Base-by-base conservation (phyloP, 139 green algal species). In the Pedinophyceae sp. region DNA sequence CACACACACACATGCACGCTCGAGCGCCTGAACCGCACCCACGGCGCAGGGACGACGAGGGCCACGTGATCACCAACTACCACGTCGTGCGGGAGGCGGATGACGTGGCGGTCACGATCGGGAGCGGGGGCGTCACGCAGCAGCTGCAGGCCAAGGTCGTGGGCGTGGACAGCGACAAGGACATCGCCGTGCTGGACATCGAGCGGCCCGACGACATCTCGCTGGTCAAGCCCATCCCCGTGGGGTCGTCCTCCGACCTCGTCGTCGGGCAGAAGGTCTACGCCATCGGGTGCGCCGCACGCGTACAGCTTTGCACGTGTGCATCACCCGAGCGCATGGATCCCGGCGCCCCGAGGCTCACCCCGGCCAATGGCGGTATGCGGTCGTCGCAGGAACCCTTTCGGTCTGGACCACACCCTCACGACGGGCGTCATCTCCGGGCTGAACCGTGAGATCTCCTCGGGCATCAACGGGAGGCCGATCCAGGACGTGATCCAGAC, bases 341-440 rank as follows among this genome's bases (percentile, higher is more conserved):
- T 43, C 10, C 13, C 28, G 3, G 15, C 27, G 7, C 20, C 27
- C 25, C 5, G 20, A 27, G 15, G 6, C 13, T 28, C 22, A 18
- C 10, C 17, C 16, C 52, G n/a, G 58, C 40, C 49, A 58, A 30
- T 50, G 30, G 18, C 75, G 85, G 39, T 94, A 74, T 67, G 85
- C 84, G n/a, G 91, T 94, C 43, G 85, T n/a, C n/a, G n/a, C n/a
- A n/a, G 83, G 45, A 93, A 93, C 61, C 84, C 85, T 1, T 84
- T 77, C 55, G 82, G 85, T 4, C 62, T 93, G 30, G 78, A 92
- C 55, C 80, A 89, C 60, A 93, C 85, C 0, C 67, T 94, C 3
- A 94, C 82, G 0, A 66, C 60, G 26, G 73, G 73, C 17, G 45
- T 70, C 5, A 61, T 78, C 27, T 62, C 25, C 18, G 71, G 61